Evolutionary conservation across 1,284 basidiomycete species (phyloP), one percentile per base, ranked within the genome.

Genomic region (Cutaneotrichosporon sp.): DNA sequence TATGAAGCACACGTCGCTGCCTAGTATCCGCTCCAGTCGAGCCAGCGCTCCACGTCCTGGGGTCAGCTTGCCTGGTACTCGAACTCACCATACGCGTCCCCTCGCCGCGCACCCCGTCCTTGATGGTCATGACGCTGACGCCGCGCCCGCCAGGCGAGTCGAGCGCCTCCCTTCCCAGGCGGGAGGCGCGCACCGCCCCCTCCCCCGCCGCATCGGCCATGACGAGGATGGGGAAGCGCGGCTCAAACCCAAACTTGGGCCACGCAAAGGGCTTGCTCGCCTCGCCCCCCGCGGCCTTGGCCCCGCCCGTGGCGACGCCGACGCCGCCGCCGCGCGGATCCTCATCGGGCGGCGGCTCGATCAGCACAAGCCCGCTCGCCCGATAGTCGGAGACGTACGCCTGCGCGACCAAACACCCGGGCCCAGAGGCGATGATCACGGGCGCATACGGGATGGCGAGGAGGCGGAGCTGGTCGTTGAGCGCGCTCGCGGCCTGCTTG

Each of bases 321-420:
- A 31, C 33, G 29, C 29, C 29, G 29, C 29, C 29, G 29, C 29
- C 29, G 80, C 33, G 80, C 18, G 68, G 67, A 53, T 69, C 72
- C 6, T 58, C 59, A 53, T 75, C 72, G 0, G 63, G 62, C 3
- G 85, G 85, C 20, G 87, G 87, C 31, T 84, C 83, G 42, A 87
- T 82, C 27, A 89, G 79, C 46, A 87, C 81, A 47, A 89, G 78
- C 0, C 83, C 87, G 11, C 81, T 81, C 2, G 86, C 86, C 1
- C 86, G 86, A 69, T 87, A 76, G 34, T 86, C 87, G 9, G 85
- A 87, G 59, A 89, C 83, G 72, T 87, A 89, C 14, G 85, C 82
- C 72, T 89, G 86, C 11, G 85, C 83, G 56, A 89, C 83, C 51
- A 89, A 78, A 20, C 74, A 74, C 14, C 82, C 82, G 1, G 78